phyloP scores from a whole-genome alignment of 2,329 filamentous ascomycete species.

The Aureobasidium leucospermi region DNA sequence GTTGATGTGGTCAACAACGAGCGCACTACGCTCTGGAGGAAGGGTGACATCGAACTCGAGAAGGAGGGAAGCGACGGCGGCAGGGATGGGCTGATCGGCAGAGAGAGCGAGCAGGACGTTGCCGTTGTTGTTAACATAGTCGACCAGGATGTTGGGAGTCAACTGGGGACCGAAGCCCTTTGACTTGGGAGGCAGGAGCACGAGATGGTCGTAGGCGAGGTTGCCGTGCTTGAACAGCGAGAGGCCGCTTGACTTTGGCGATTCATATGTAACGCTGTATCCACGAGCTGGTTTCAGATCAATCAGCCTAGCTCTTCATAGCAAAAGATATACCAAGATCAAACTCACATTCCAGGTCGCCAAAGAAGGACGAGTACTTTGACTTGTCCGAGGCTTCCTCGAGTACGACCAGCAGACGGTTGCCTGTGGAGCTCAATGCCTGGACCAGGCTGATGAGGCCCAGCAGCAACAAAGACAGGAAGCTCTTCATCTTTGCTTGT shows the following conservation, averaged over 20 bases:
- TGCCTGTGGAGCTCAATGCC: conserved; percentile 72
- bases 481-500: conserved; percentile 26
- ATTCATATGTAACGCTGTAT: conserved; percentile 72
- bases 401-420: conserved; percentile 74
- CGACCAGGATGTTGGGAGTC: conserved; percentile 75
- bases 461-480: conserved; percentile 46
- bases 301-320: background rate
- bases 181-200: conserved; percentile 80
- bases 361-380: conserved; percentile 74
- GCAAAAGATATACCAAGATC: background rate
- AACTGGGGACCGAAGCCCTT: conserved; percentile 90
- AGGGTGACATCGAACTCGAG: conserved; percentile 82
- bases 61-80: conserved; percentile 68
- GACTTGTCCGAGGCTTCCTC: conserved; percentile 76
- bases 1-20: conserved; percentile 93
- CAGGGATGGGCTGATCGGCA: conserved; percentile 60
- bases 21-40: conserved; percentile 74
- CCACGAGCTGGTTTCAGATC: conserved; percentile 58
- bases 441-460: conserved; percentile 59
- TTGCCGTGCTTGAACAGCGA: conserved; percentile 80
- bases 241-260: conserved; percentile 71
- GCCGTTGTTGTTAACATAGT: conserved; percentile 86
- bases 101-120: conserved; percentile 86
- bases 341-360: conserved; percentile 55
- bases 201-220: conserved; percentile 80